A percentile compares a stretch with the other conserved stretches of the same genome.
Evolutionary conservation across 352 stramenopile species (phyloP).

Genomic region (Phytophthora fragariae): DNA sequence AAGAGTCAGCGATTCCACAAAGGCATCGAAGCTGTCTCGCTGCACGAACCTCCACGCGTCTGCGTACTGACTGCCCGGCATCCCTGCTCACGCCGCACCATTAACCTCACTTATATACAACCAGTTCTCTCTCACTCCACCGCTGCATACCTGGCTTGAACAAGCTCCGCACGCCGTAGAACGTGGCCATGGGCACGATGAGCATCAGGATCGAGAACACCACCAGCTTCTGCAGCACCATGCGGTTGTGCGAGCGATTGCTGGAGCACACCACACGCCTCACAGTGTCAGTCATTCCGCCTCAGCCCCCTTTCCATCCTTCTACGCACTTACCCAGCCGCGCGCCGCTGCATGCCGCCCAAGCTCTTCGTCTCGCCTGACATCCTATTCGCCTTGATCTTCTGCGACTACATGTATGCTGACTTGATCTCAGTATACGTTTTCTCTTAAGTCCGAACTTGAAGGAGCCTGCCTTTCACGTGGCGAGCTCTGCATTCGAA

Average conservation of each 20-base stretch:
- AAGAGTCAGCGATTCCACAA: not conserved
- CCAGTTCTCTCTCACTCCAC: not conserved
- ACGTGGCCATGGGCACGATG: conserved; percentile 64
- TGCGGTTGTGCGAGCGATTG: conserved; percentile 75
- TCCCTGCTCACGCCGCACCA: conserved; percentile 27
- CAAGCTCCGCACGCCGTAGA: conserved; percentile 62
- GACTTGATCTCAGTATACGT: conserved; percentile 11
- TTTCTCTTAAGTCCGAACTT: conserved; percentile 41
- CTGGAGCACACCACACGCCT: conserved; percentile 33
- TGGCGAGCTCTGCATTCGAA: conserved; percentile 38
- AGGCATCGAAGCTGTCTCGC: not conserved
- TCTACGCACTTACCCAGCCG: conserved; percentile 38
- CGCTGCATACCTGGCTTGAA: conserved; percentile 49
- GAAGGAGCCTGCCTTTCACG: conserved; percentile 25
- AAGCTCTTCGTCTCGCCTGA: conserved; percentile 47
- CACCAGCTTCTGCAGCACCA: conserved; percentile 76
- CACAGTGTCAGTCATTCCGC: not conserved
- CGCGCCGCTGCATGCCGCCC: conserved; percentile 56
- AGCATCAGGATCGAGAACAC: conserved; percentile 82
- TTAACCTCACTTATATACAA: not conserved
- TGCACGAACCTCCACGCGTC: conserved; percentile 73
- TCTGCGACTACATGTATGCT: conserved; percentile 5
- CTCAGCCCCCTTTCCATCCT: not conserved
- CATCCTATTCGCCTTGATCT: conserved; percentile 11
- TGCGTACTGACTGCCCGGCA: conserved; percentile 41